Evolutionary conservation across 2,329 filamentous ascomycete genomes (phyloP).

Genomic region (Bisporella sp.): DNA sequence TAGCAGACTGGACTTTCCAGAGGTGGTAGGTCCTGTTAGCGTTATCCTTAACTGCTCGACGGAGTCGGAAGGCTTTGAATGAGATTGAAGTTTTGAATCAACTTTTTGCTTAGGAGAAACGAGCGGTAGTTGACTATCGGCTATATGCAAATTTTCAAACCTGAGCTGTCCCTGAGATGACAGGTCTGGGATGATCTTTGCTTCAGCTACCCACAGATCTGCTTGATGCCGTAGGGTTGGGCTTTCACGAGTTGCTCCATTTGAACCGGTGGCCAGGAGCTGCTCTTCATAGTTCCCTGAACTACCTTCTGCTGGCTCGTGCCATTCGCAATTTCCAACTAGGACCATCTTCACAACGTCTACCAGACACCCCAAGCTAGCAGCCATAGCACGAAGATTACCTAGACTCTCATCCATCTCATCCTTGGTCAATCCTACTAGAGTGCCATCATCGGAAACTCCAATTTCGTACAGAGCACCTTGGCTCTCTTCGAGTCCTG

Average conservation of each 20-base stretch:
- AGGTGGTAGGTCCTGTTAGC: slow-evolving; percentile 80
- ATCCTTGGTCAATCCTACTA: slow-evolving; percentile 81
- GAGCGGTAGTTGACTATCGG: slow-evolving; percentile 1
- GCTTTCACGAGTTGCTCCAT: not conserved
- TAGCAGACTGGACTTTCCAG: slow-evolving; percentile 85
- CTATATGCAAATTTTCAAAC: not conserved
- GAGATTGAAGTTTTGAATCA: not conserved
- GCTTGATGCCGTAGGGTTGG: slow-evolving; percentile 31
- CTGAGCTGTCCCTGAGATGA: slow-evolving; percentile 22
- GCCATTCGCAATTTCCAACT: slow-evolving; percentile 80
- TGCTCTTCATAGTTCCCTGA: slow-evolving; percentile 13
- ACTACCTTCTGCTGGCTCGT: slow-evolving; percentile 14
- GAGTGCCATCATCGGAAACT: slow-evolving; percentile 86
- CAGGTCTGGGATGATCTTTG: slow-evolving; percentile 71
- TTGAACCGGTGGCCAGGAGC: not conserved
- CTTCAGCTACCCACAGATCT: slow-evolving; percentile 82
- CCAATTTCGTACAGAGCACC: slow-evolving; percentile 96
- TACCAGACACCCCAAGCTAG: slow-evolving; percentile 80
- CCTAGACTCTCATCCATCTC: slow-evolving; percentile 87
- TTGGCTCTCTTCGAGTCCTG: slow-evolving; percentile 85
- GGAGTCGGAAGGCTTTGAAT: slow-evolving; percentile 3
- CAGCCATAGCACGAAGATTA: slow-evolving; percentile 84
- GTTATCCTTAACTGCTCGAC: slow-evolving; percentile 75
- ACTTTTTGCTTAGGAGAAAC: not conserved
- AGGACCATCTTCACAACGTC: slow-evolving; percentile 74